A percentile compares a stretch with the other conserved stretches of the same genome.
Conservation (phyloP, 805 yeast species). For the Suhomyces pyralidae region DNA sequence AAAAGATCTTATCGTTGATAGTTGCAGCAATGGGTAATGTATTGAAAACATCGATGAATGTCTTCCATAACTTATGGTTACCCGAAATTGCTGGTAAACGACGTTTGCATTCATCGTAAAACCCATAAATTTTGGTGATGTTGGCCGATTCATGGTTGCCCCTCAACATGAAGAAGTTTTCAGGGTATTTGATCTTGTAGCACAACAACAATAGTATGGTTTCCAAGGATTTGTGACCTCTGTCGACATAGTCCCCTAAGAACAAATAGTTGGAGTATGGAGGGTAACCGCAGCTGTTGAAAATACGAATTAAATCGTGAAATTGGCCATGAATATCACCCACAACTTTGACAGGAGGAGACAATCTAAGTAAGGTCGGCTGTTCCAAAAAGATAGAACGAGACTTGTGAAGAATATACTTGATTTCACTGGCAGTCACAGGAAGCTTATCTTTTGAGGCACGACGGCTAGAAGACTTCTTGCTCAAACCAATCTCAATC, state of each 20-base stretch:
- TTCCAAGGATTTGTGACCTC: constrained; percentile 58
- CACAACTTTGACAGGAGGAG: constrained; percentile 79
- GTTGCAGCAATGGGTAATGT: constrained; percentile 62
- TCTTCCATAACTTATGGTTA: constrained; percentile 47
- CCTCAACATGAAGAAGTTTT: constrained; percentile 56
- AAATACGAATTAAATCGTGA: constrained; percentile 51
- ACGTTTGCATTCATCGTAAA: constrained; percentile 60
- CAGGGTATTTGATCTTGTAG: constrained; percentile 57
- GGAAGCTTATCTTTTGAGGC: constrained; percentile 46
- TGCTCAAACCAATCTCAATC: constrained; percentile 44
- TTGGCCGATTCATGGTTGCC: constrained; percentile 61
- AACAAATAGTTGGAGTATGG: constrained; percentile 55
- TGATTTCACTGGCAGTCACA: constrained; percentile 51
- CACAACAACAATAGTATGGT: constrained; percentile 51
- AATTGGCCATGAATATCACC: constrained; percentile 80
- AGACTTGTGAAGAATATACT: constrained; percentile 54
- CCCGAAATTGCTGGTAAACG: constrained; percentile 33
- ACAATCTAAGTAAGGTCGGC: constrained; percentile 61
- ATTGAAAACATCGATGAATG: constrained; percentile 54
- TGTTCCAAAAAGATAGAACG: constrained; percentile 60
- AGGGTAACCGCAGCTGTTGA: constrained; percentile 59
- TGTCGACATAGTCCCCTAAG: constrained; percentile 58
- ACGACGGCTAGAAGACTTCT: constrained; percentile 14
- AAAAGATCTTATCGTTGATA: constrained; percentile 54
- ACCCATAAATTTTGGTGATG: constrained; percentile 58